Percentiles rank a stretch among this genome's conserved stretches.
Evolutionary conservation across 768 basidiomycete genomes (phyloP).

Genomic region (Favolaschia claudopus): DNA sequence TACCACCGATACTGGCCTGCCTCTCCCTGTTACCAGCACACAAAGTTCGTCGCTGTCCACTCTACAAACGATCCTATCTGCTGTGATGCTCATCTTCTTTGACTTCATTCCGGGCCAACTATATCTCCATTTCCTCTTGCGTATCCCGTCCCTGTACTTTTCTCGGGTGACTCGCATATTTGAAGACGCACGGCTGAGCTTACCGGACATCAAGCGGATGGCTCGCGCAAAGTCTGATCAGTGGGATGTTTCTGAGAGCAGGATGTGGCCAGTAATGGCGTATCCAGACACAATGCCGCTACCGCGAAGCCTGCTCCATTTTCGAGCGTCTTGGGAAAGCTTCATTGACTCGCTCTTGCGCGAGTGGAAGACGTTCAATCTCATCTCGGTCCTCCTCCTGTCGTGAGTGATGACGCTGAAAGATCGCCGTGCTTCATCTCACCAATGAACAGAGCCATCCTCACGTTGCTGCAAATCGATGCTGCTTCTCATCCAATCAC

Average conservation of each 20-base stretch:
- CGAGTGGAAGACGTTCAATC: constrained; percentile 65
- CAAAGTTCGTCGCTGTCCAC: not conserved
- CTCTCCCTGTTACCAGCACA: not conserved
- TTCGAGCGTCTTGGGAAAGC: constrained; percentile 62
- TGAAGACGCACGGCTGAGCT: constrained; percentile 69
- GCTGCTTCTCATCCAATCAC: constrained; percentile 60
- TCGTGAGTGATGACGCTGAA: constrained; percentile 7
- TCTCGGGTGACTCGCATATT: constrained; percentile 73
- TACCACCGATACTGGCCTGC: not conserved
- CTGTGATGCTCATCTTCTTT: constrained; percentile 25
- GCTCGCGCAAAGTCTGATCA: constrained; percentile 39
- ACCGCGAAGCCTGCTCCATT: constrained; percentile 52
- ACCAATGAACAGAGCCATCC: constrained; percentile 37
- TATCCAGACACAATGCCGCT: constrained; percentile 14
- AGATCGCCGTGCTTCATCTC: not conserved
- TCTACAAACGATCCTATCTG: not conserved
- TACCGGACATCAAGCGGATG: constrained; percentile 61
- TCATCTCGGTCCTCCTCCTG: constrained; percentile 56
- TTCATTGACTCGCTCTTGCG: constrained; percentile 62
- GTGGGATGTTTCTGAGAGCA: constrained; percentile 11
- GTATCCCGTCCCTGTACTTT: constrained; percentile 73
- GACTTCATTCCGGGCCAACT: constrained; percentile 39
- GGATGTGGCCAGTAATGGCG: not conserved
- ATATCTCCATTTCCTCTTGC: constrained; percentile 54
- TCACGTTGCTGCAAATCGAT: constrained; percentile 45